Base-by-base conservation (phyloP, 1,139 yeast genomes). In the Yamadazyma conglobata region DNA sequence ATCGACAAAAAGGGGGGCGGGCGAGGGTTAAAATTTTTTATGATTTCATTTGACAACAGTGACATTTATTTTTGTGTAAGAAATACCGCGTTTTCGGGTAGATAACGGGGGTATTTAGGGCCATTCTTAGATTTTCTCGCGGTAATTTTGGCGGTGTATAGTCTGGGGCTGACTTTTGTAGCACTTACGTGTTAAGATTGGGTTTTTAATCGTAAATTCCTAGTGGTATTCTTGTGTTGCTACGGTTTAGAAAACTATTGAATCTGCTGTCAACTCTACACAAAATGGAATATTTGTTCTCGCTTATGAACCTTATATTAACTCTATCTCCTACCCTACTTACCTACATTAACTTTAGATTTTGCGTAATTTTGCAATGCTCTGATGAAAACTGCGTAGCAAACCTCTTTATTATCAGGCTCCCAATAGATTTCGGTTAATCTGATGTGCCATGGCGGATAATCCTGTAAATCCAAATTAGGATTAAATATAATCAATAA, bases 391-490 rank as follows among this genome's bases (percentile, higher is more conserved):
- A 89, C 93, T 14, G 88, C 84, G 54, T 91, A 91, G 24, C 77
- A 72, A 28, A 88, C 95, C 37, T 76, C 76, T 38, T 68, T 79
- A 50, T 85, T 83, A 50, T 86, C 95, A 6, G 85, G 82, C 48
- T 86, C 91, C 85, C 94, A 85, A 59, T 82, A 89, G 47, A 91
- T 77, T 51, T 91, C 99, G 7, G 89, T 74, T 35, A 93, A 72
- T 39, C 98, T 71, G 24, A 88, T 77, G 51, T 91, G 97, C 98
- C 98, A 91, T 15, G 99, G 99, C 12, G 98, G 97, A 55, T 81
- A 93, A 19, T 95, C 96, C 55, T 88, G 95, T 32, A 93, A 70
- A 52, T 88, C 94, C 42, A 91, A 66, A 11, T 67, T 66, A 7
- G 96, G 95, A n/a, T 88, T 87, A 56, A 91, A 91, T 34, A 85